Conservation (phyloP, 305 asterid species). For the Solanum hybrid region DNA sequence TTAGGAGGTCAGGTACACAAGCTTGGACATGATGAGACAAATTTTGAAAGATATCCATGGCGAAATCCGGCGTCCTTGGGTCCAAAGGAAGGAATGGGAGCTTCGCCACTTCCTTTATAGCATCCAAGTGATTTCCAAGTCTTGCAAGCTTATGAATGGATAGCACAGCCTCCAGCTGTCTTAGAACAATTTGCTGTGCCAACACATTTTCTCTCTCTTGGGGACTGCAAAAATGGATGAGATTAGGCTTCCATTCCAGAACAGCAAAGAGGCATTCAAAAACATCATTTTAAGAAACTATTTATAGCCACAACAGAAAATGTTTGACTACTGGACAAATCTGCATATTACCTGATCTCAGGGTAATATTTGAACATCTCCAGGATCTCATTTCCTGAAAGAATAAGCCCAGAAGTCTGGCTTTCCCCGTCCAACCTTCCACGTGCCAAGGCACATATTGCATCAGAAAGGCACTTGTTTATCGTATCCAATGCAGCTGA, state of each 20-base stretch:
- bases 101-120: constrained; percentile 78
- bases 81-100: constrained; percentile 92
- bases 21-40: constrained; percentile 81
- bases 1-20: constrained; percentile 85
- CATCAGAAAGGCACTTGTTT: constrained; percentile 89
- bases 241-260: not conserved
- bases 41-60: constrained; percentile 45
- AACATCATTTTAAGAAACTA: not conserved
- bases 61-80: constrained; percentile 58
- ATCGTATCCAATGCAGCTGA: constrained; percentile 78
- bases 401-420: constrained; percentile 67
- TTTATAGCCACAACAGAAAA: not conserved
- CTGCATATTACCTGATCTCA: constrained; percentile 56
- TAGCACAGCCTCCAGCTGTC: constrained; percentile 89
- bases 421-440: constrained; percentile 95
- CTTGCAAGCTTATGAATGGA: constrained; percentile 66
- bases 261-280: not conserved
- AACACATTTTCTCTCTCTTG: constrained; percentile 73
- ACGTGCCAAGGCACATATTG: constrained; percentile 76
- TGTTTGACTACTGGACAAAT: not conserved
- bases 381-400: constrained; percentile 83
- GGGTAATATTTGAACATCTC: constrained; percentile 76
- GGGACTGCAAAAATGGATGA: constrained; percentile 42
- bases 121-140: constrained; percentile 62
- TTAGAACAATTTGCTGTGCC: constrained; percentile 76